These are phyloP conservation scores for Didymella pomorum DNA, from an alignment of 2,329 filamentous ascomycete species.

Conservation along the genomic window DNA sequence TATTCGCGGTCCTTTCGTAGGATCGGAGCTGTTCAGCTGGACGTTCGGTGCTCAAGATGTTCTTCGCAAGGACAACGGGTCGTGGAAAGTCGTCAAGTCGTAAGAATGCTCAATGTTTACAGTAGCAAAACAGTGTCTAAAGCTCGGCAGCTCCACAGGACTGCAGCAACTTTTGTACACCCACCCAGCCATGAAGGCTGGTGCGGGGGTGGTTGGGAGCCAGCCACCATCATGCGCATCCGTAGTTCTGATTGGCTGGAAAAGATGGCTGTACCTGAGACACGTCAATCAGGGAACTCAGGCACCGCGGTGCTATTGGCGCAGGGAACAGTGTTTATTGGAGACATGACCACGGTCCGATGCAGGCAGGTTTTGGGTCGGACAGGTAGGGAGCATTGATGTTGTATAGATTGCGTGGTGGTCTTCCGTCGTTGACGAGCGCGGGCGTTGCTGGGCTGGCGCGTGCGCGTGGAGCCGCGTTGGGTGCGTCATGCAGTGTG, in stretches of 20 bases:
- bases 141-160: not conserved
- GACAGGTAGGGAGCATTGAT: too few relatives aligned
- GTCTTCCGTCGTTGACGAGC: not conserved
- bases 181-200: not conserved
- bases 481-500: not conserved
- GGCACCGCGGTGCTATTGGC: not conserved
- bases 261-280: not conserved
- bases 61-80: not conserved
- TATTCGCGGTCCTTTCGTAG: too few relatives aligned
- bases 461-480: not conserved
- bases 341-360: not conserved
- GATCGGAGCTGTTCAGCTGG: too few relatives aligned
- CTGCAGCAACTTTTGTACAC: not conserved
- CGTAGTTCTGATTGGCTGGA: not conserved
- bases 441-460: too few relatives aligned
- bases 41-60: too few relatives aligned
- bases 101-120: not conserved
- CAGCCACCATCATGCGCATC: too few relatives aligned
- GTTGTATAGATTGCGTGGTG: not conserved
- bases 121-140: not conserved
- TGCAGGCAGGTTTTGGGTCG: too few relatives aligned
- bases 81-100: not conserved
- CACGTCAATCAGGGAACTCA: not conserved
- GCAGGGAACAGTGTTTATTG: not conserved
- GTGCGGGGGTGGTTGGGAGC: not conserved